phyloP scores from a whole-genome alignment of 2,329 filamentous ascomycete species.

The Fonsecaea pugnacius region DNA sequence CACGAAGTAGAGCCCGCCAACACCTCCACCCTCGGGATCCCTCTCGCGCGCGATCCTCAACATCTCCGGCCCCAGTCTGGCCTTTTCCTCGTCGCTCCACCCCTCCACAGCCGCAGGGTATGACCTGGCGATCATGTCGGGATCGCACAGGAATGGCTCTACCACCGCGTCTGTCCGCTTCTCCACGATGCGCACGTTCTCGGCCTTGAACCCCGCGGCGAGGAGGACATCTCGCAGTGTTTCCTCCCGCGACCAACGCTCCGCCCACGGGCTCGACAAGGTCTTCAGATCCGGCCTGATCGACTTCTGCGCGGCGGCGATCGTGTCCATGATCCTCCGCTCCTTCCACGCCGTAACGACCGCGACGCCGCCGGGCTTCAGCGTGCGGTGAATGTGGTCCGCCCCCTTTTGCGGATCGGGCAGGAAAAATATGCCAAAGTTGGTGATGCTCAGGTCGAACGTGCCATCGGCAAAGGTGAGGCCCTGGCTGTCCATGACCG shows the following conservation, averaged over 20 bases:
- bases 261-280: constrained; percentile 11
- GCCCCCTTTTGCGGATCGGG: constrained; percentile 29
- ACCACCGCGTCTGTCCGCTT: constrained; percentile 13
- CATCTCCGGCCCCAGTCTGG: constrained; percentile 7
- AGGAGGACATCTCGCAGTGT: constrained; percentile 12
- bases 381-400: constrained; percentile 33
- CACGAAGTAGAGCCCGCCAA: background rate
- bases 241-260: constrained; percentile 14
- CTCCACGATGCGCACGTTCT: constrained; percentile 17
- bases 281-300: constrained; percentile 15
- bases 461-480: constrained; percentile 21
- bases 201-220: constrained; percentile 13
- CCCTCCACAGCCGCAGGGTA: constrained; percentile 15
- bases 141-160: constrained; percentile 9
- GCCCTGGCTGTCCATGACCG: constrained; percentile 27
- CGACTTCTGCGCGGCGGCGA: constrained; percentile 4
- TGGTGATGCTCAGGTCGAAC: constrained; percentile 32
- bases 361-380: constrained; percentile 31
- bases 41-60: constrained; percentile 7
- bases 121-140: constrained; percentile 3
- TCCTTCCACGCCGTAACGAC: constrained; percentile 32
- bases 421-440: constrained; percentile 35
- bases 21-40: constrained; percentile 6
- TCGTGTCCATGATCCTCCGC: constrained; percentile 17
- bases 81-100: constrained; percentile 18